Evolutionary conservation across 31 red algal genomes (phyloP).

Genomic region (Endocladia muricata): DNA sequence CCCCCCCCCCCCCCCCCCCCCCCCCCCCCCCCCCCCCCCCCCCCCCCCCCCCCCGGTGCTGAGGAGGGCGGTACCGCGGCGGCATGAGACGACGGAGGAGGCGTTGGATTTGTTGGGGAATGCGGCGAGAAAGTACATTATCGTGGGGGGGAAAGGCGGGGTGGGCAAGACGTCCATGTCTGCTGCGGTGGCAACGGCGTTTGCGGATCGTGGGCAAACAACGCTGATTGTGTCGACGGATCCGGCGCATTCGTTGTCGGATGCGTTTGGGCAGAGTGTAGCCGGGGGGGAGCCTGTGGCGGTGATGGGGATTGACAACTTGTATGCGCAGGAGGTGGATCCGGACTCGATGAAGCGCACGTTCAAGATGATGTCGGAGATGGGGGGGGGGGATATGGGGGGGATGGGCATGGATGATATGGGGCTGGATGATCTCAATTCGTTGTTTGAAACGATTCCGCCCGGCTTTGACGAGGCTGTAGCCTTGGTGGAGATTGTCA

Average conservation of each 20-base stretch:
- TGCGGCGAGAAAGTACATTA: conserved; percentile 66
- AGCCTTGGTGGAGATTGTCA: conserved; percentile 91
- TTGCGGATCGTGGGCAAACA: conserved; percentile 56
- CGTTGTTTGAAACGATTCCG: conserved; percentile 62
- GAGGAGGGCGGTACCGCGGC: conserved; percentile 37
- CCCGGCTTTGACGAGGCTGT: conserved; percentile 87
- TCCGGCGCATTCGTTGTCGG: conserved; percentile 92
- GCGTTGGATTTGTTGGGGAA: conserved; percentile 75
- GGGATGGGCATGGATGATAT: conserved; percentile 53
- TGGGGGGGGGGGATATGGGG: conserved; percentile 17
- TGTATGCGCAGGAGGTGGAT: conserved; percentile 90
- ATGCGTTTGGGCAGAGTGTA: conserved; percentile 86
- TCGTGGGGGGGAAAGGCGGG: conserved; percentile 92
- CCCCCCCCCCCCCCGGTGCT: too few species aligned
- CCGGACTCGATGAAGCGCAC: conserved; percentile 60
- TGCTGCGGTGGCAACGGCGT: conserved; percentile 64
- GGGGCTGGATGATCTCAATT: conserved; percentile 58
- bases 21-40: not conserved
- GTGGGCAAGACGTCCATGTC: conserved; percentile 93
- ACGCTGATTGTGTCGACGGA: conserved; percentile 92
- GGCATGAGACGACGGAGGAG: conserved; percentile 70
- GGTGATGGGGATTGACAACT: conserved; percentile 68
- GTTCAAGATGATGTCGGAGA: conserved; percentile 60
- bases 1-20: too few species aligned
- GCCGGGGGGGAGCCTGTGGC: conserved; percentile 64